Evolutionary conservation across 805 yeast genomes (phyloP), one percentile per base, ranked within the genome.

Genomic region (Starmerella stigmatis): DNA sequence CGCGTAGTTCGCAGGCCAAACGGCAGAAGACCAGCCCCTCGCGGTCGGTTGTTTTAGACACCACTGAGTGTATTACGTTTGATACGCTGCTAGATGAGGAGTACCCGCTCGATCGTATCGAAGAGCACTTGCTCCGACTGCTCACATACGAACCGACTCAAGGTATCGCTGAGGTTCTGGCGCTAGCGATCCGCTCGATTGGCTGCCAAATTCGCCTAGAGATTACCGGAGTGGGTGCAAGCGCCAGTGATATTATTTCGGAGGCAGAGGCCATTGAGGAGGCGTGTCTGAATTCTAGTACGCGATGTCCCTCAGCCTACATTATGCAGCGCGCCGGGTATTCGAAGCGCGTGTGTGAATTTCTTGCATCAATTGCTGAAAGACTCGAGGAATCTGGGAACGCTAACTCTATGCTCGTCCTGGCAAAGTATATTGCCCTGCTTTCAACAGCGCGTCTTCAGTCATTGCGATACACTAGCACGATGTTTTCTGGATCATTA

Each of bases 81-180:
- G 58, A 49, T 26, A 40, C 53, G 8, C 43, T 54, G 12, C 20
- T 31, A 7, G 59, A 54, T 21, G 26, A 35, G 3, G 45, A 48
- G 13, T 46, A 47, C 26, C 46, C 57, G 3, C n/a, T 43, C 3
- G 52, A 51, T n/a, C 48, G 48, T 16, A 45, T 54, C 21, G 46
- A 36, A 13, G 56, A 53, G 38, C 48, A 53, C 15, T 31, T 51
- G 41, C 48, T 51, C 30, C 51, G 59, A 4, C 26, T 48, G 36
- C 48, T 56, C 25, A 45, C 46, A 31, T 56, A 50, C 41, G 59
- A 54, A 25, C 30, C 37, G 13, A 33, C 38, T 8, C 44, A 47
- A 19, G 58, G 58, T 3, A 4, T 53, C 9, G 49, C 45, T n/a
- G 57, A 56, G 34, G 17, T 54, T 15, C 16, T 50, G 1, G 19